Percentiles rank a stretch among this genome's conserved stretches.
These are phyloP conservation scores for Globisporangium cederbergense DNA, from an alignment of 352 stramenopile genomes.

Conservation along the genomic window DNA sequence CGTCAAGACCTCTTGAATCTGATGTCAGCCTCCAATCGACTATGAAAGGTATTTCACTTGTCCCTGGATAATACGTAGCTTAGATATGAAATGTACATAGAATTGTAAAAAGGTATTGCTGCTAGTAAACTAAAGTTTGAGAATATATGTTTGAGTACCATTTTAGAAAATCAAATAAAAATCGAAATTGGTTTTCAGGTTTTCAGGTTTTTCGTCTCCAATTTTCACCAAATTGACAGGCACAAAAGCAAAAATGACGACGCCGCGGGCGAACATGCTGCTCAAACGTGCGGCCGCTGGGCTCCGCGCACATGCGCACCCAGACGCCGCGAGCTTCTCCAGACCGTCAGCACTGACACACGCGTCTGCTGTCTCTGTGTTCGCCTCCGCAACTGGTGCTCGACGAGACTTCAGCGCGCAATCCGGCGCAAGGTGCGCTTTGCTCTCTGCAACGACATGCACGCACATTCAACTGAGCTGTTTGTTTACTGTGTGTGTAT, in stretches of 20 bases:
- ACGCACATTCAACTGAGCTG: no score
- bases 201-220: not conserved
- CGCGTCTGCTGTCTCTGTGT: not conserved
- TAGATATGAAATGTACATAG: no score
- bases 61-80: no score
- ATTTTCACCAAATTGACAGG: not conserved
- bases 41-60: no score
- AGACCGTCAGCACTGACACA: not conserved
- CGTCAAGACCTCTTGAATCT: not conserved
- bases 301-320: not conserved
- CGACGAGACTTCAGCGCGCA: constrained; percentile 3
- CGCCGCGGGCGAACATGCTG: not conserved
- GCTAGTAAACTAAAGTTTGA: no score
- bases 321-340: not conserved
- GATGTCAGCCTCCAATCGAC: no score
- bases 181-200: no score
- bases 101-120: no score
- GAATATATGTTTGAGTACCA: no score
- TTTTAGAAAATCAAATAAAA: no score
- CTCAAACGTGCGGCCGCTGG: not conserved
- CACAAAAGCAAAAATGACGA: constrained; percentile 1
- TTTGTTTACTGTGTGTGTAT: not conserved
- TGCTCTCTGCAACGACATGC: not conserved
- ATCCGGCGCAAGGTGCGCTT: constrained; percentile 5
- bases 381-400: not conserved